Base-by-base conservation (phyloP, 2,329 filamentous ascomycete genomes). In the Aspergillus sp. region DNA sequence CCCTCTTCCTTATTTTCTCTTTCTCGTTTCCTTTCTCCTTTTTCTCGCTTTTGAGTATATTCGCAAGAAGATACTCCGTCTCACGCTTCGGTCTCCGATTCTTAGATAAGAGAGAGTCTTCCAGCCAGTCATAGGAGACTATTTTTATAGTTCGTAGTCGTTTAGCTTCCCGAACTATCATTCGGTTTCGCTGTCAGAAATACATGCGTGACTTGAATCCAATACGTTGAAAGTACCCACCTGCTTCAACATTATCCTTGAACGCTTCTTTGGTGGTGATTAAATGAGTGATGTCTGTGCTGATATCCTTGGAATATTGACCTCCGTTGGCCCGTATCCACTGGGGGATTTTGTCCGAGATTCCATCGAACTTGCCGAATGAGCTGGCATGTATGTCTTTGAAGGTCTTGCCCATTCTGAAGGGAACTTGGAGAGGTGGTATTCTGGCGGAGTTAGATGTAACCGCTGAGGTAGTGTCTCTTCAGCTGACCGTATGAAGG, bases 321-420 rank as follows among this genome's bases (percentile, higher is more conserved):
- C 90, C 92, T 6, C 85, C 87, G 60, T 89, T 85, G 4, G 79
- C 70, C 4, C 79, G 78, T 9, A 91, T 82, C 91, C 91, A 96
- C 41, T 79, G 78, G 38, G 81, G 81, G 38, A 95, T 81, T 45
- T 90, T 84, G 1, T 84, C 79, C 2, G 81, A 75, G 1, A 78
- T 80, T 1, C 76, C 77, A 0, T 81, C 81, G 4, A 91, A 84
- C 2, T 84, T 79, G 4, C 89, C 89, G 0, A 83, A 84, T 0
- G 84, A 74, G 21, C 86, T 83, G 19, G 91, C 80, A 52, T 82
- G 76, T 36, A 84, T 74, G 1, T 79, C 78, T 13, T 79, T 79
- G 69, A 91, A 85, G 7, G 76, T 64, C 6, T 74, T 74, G 55
- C 76, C 79, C 75, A 79, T 76, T 28, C 65, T 56, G 49, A 43